Evolutionary conservation across 1,284 basidiomycete genomes (phyloP).

Genomic region (Malassezia sympodialis): DNA sequence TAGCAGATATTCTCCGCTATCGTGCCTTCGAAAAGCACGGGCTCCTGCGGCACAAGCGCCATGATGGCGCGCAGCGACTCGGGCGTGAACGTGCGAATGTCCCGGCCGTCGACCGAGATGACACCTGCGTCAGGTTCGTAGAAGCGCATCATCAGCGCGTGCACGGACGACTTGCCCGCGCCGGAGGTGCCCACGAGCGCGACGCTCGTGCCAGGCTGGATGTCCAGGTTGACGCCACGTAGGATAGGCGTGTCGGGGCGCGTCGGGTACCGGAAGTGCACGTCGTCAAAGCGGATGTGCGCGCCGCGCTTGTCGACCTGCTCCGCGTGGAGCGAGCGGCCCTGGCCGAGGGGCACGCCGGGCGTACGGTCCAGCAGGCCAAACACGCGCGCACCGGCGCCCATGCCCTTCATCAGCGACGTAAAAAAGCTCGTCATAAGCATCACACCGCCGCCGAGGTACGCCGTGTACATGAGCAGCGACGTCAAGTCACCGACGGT

Average conservation of each 20-base stretch:
- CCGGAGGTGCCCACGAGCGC: conserved; percentile 49
- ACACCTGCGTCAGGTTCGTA: conserved; percentile 79
- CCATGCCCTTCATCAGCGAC: conserved; percentile 61
- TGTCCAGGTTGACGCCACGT: conserved; percentile 46
- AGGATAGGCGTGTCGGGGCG: conserved; percentile 48
- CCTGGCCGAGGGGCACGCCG: conserved; percentile 29
- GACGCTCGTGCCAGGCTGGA: conserved; percentile 45
- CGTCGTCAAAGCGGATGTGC: conserved; percentile 48
- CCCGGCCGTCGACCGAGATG: conserved; percentile 74
- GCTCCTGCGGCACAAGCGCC: conserved; percentile 46
- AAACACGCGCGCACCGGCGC: conserved; percentile 84
- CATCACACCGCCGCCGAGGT: conserved; percentile 59
- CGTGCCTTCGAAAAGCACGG: conserved; percentile 58
- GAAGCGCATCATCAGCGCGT: conserved; percentile 76
- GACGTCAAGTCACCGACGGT: conserved; percentile 55
- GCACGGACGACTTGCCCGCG: conserved; percentile 69
- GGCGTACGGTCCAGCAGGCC: conserved; percentile 66
- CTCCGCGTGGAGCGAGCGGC: conserved; percentile 14
- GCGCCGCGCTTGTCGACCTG: conserved; percentile 15
- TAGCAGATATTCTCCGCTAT: conserved; percentile 89
- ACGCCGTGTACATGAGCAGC: conserved; percentile 82
- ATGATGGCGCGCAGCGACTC: conserved; percentile 32
- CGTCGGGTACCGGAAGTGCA: conserved; percentile 50
- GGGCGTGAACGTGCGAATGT: conserved; percentile 74
- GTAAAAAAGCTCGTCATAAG: conserved; percentile 50